These are phyloP conservation scores for Fusarium tupiense DNA, from an alignment of 2,329 filamentous ascomycete species.

Conservation along the genomic window DNA sequence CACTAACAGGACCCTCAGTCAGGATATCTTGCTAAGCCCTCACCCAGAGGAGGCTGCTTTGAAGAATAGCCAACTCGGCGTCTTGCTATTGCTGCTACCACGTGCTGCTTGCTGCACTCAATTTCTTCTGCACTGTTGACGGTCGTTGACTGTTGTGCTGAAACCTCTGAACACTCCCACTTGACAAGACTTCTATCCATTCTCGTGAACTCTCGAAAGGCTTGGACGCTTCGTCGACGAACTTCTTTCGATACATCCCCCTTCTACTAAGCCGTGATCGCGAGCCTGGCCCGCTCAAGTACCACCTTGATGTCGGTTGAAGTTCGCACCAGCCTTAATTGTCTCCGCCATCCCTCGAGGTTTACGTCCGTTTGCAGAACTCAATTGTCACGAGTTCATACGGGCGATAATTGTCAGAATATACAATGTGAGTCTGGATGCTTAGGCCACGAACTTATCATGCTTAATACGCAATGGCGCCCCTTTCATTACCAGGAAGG, in stretches of 20 bases:
- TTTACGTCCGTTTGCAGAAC: constrained; percentile 67
- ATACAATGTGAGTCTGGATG: constrained; percentile 54
- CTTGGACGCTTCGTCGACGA: constrained; percentile 14
- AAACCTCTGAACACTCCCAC: not conserved
- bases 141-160: constrained; percentile 5
- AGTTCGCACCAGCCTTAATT: constrained; percentile 64
- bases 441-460: constrained; percentile 14
- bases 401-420: constrained; percentile 66
- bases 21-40: constrained; percentile 40
- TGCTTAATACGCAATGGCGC: constrained; percentile 37
- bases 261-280: constrained; percentile 27
- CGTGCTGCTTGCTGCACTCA: constrained; percentile 34
- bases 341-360: constrained; percentile 65
- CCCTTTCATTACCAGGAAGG: constrained; percentile 32
- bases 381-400: constrained; percentile 64
- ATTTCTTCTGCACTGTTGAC: constrained; percentile 7
- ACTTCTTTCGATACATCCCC: constrained; percentile 8
- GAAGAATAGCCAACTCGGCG: constrained; percentile 41
- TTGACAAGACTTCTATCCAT: constrained; percentile 4
- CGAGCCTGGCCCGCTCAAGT: constrained; percentile 46
- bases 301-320: constrained; percentile 69
- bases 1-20: constrained; percentile 35
- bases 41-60: constrained; percentile 32
- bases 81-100: constrained; percentile 39
- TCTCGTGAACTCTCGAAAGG: constrained; percentile 6